These are phyloP conservation scores for Metschnikowia aberdeeniae DNA, from an alignment of 805 yeast species.

Conservation along the genomic window DNA sequence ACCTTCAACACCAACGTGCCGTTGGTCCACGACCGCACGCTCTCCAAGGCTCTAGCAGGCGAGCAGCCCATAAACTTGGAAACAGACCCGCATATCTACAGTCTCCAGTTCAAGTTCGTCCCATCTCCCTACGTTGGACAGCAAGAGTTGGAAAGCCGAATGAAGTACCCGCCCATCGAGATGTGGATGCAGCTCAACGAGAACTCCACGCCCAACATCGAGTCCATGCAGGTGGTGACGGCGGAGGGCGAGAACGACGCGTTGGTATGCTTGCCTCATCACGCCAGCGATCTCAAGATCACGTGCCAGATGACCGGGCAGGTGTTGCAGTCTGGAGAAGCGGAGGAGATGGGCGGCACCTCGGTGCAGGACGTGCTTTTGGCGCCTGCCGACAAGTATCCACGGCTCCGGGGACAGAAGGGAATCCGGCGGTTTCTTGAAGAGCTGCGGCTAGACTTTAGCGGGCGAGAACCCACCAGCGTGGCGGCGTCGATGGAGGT, in stretches of 20 bases:
- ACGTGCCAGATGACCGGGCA: conserved; percentile 36
- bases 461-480: conserved; percentile 30
- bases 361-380: conserved; percentile 12
- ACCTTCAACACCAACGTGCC: conserved; percentile 35
- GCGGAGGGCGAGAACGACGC: conserved; percentile 44
- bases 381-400: conserved; percentile 24
- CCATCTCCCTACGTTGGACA: conserved; percentile 38
- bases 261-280: conserved; percentile 40
- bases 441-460: conserved; percentile 36
- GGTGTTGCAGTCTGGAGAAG: conserved; percentile 15
- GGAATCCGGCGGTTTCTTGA: conserved; percentile 40
- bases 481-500: conserved; percentile 40
- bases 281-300: conserved; percentile 43
- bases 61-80: conserved; percentile 12
- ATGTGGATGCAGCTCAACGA: conserved; percentile 47
- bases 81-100: conserved; percentile 27
- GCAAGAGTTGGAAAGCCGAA: conserved; percentile 15
- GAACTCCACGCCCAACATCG: conserved; percentile 33
- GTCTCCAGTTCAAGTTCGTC: conserved; percentile 42
- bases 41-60: conserved; percentile 26
- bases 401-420: conserved; percentile 34
- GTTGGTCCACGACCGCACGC: conserved; percentile 27
- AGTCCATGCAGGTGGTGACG: conserved; percentile 38
- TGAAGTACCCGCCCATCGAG: conserved; percentile 50
- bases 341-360: conserved; percentile 6